Base-by-base conservation (phyloP, 1,284 basidiomycete genomes). In the Leccinum solheimii region DNA sequence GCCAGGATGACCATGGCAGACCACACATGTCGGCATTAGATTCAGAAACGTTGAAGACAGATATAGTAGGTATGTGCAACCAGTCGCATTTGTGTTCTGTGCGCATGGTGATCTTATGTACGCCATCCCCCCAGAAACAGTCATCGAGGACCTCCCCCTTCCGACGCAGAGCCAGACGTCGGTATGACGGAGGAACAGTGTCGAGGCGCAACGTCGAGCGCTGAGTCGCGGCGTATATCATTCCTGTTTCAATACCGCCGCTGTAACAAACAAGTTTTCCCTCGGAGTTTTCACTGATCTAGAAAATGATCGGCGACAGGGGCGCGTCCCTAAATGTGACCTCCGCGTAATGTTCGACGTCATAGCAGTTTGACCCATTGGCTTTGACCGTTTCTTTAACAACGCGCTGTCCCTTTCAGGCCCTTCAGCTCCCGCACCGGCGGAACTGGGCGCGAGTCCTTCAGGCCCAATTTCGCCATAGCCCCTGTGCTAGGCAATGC, bases 161-260 rank as follows among this genome's bases (percentile, higher is more conserved):
- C 70, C n/a, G 27, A 19, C 51, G 19, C 16, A 0, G 78, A 81
- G n/a, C 78, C 79, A 21, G 81, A 76, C 0, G 76, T 83, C 27
- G 75, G 81, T 5, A 80, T 90, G 13, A 80, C 86, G 1, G 85
- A 91, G 59, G 76, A 86, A 59, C 84, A 90, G 67, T 86, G 32
- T 84, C 86, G 10, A 86, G 79, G 74, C 76, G 76, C 67, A 90
- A 91, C 64, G 85, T 92, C 11, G 80, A 86, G 67, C 79, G 79
- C 54, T 93, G 90, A 90, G 81, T 92, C 1, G 83, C 84, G 5
- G 84, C 85, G 2, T 90, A 92, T 68, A 84, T 92, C 62, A 82
- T 93, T 61, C 86, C 88, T 9, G 90, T 91, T 68, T 10, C 30
- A 30, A 30, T 30, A 32, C 32, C 11, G 32, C 32, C 32, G 32